Evolutionary conservation across 768 basidiomycete species (phyloP), one percentile per base, ranked within the genome.

Genomic region (Naganishia vishniacii): DNA sequence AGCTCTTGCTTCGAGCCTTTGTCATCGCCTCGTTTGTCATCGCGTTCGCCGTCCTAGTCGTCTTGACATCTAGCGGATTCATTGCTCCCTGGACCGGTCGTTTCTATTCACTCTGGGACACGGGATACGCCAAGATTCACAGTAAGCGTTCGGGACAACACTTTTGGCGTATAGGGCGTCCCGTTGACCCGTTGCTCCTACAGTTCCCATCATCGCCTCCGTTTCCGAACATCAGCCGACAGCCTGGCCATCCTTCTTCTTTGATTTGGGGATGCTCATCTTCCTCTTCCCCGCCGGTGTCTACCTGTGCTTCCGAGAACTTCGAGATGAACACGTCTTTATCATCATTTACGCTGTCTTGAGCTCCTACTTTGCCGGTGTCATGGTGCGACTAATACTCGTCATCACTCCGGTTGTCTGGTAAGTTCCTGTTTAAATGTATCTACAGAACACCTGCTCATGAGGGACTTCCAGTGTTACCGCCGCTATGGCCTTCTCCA

Each of bases 81-180:
- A 98, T 99, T 70, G 93, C 94, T 4, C 94, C 94, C 0, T 99
- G 95, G 93, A 98, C 94, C n/a, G 95, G 95, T 41, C 87, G 95
- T 63, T 98, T 99, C 83, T 99, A 99, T 79, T 95, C 92, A 0
- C 81, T 99, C 1, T 99, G 95, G 95, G 95, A 99, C 77, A 98
- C 94, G 0, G 94, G 91, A 32, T 99, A 99, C 73, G 95, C 95
- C 59, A 95, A 94, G 78, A 93, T 78, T 25, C 78, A 78, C 65
- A 94, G 91, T 93, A 72, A 37, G 82, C 67, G 31, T 47, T 45
- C 31, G 20, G 9, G 3, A 28, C 23, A 51, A 62, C 65, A 42
- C n/a, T n/a, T 48, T 34, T 1, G 15, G n/a, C 31, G 16, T 40
- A 26, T n/a, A 18, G 8, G 4, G 3, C 32, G 18, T 18, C 4